These are phyloP conservation scores for Fusarium mangiferae DNA, from an alignment of 2,329 filamentous ascomycete genomes.

Conservation along the genomic window DNA sequence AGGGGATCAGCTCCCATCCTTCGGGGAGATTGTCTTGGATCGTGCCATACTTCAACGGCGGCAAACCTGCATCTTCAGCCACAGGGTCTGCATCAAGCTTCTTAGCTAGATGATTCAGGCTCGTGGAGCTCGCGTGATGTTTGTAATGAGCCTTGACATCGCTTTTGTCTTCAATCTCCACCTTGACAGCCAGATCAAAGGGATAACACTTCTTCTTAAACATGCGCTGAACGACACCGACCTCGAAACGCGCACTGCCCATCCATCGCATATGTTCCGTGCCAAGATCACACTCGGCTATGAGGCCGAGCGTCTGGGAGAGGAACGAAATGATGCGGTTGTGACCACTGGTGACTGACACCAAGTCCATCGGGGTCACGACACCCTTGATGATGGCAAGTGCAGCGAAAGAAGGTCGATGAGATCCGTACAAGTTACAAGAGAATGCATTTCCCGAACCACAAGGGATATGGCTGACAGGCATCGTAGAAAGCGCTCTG, in stretches of 20 bases:
- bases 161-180: conserved; percentile 80
- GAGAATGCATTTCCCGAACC: conserved; percentile 96
- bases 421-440: conserved; percentile 86
- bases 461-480: conserved; percentile 88
- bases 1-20: conserved; percentile 78
- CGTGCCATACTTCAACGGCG: conserved; percentile 81
- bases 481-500: conserved; percentile 78
- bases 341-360: conserved; percentile 86
- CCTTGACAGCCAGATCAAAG: conserved; percentile 86
- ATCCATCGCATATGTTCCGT: conserved; percentile 96
- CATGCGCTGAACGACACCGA: conserved; percentile 82
- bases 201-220: conserved; percentile 84
- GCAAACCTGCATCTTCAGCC: conserved; percentile 65
- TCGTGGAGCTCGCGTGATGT: conserved; percentile 53
- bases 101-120: conserved; percentile 34
- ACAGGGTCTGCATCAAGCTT: conserved; percentile 42
- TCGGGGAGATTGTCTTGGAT: conserved; percentile 79
- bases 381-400: conserved; percentile 88
- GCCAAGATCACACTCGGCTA: conserved; percentile 88
- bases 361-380: conserved; percentile 83
- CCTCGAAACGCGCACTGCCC: conserved; percentile 85
- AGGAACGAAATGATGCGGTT: conserved; percentile 84
- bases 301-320: conserved; percentile 87
- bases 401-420: conserved; percentile 78
- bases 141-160: conserved; percentile 79